These are phyloP conservation scores for Cucurbita ficifolia DNA, from an alignment of 306 rosid species.

Conservation along the genomic window DNA sequence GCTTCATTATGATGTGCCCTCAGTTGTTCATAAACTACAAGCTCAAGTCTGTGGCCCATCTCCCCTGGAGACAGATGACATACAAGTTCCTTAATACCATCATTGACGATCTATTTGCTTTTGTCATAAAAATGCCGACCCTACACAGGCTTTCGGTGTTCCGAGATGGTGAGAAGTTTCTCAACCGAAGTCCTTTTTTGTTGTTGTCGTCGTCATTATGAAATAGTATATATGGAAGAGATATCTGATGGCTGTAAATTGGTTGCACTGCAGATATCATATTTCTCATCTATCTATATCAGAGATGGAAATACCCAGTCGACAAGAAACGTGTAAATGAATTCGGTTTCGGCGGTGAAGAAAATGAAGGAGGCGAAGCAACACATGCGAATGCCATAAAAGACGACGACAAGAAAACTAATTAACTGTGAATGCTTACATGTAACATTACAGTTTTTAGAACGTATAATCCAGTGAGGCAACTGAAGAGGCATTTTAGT, in stretches of 20 bases:
- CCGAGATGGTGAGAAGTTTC: conserved; percentile 73
- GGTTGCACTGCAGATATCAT: conserved; percentile 65
- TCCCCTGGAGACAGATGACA: conserved; percentile 99
- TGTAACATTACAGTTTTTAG: background rate
- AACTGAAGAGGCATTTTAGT: background rate
- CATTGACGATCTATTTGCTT: conserved; percentile 94
- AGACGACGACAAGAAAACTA: conserved; percentile 90
- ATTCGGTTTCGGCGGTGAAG: conserved; percentile 92
- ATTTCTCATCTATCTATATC: conserved; percentile 69
- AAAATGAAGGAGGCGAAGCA: conserved; percentile 29
- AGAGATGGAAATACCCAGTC: conserved; percentile 87
- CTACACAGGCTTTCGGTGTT: conserved; percentile 92
- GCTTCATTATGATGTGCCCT: conserved; percentile 99
- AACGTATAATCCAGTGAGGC: background rate
- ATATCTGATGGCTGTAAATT: background rate
- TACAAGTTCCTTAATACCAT: conserved; percentile 98
- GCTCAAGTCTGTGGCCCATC: conserved; percentile 96
- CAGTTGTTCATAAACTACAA: conserved; percentile 94
- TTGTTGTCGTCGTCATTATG: background rate
- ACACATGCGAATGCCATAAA: conserved; percentile 22
- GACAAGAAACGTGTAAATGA: conserved; percentile 89
- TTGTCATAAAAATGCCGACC: conserved; percentile 95
- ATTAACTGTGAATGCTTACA: conserved; percentile 17
- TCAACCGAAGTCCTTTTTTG: background rate
- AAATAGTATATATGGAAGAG: background rate